These are phyloP conservation scores for Prunus armeniaca DNA, from an alignment of 306 rosid genomes.

Conservation along the genomic window DNA sequence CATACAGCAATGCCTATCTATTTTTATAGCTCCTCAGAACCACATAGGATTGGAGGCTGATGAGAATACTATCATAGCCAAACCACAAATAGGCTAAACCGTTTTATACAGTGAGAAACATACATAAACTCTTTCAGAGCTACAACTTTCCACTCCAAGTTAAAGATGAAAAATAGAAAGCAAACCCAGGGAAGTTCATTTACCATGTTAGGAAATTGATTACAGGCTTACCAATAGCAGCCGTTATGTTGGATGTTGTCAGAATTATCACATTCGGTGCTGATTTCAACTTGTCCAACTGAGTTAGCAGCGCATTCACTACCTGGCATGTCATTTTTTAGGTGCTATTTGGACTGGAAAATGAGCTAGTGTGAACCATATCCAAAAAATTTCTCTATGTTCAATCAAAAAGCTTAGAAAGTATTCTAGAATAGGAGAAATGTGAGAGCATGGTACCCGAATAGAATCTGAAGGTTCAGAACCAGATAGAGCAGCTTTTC, in stretches of 20 bases:
- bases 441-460: constrained; percentile 46
- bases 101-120: background rate
- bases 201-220: constrained; percentile 11
- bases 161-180: background rate
- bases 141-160: background rate
- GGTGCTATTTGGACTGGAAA: constrained; percentile 17
- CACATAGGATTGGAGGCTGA: background rate
- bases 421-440: background rate
- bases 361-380: background rate
- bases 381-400: background rate
- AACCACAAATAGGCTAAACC: background rate
- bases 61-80: background rate
- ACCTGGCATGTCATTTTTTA: constrained; percentile 60
- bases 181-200: background rate
- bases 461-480: constrained; percentile 99
- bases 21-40: background rate
- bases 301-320: constrained; percentile 92
- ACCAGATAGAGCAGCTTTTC: constrained; percentile 96
- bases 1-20: background rate
- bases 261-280: constrained; percentile 90
- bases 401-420: background rate
- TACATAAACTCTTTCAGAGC: background rate
- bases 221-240: constrained; percentile 81
- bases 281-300: constrained; percentile 88
- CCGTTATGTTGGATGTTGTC: constrained; percentile 93